These are phyloP conservation scores for Quillaja saponaria DNA, from an alignment of 306 rosid species.

Conservation along the genomic window DNA sequence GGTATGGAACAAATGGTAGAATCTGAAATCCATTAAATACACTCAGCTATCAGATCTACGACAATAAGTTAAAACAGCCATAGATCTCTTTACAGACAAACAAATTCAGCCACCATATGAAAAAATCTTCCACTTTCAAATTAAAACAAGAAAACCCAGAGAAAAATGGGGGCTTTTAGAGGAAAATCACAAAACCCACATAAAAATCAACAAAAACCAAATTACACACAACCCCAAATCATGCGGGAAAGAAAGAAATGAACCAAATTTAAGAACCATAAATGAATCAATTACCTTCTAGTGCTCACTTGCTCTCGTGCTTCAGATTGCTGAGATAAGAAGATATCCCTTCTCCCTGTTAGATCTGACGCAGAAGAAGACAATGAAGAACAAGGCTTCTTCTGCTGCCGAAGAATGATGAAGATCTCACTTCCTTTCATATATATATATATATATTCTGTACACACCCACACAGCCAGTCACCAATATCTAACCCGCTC, in stretches of 20 bases:
- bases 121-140: background rate
- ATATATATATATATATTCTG: constrained; percentile 28
- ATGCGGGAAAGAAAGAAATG: background rate
- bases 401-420: constrained; percentile 33
- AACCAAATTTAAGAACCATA: background rate
- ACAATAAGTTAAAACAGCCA: constrained; percentile 21
- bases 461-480: constrained; percentile 2
- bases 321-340: constrained; percentile 22
- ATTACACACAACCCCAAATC: background rate
- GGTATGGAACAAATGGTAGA: constrained; percentile 15
- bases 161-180: constrained; percentile 5
- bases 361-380: constrained; percentile 40
- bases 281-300: constrained; percentile 32
- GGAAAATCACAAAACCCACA: constrained; percentile 14
- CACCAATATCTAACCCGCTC: constrained; percentile 22
- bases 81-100: constrained; percentile 40
- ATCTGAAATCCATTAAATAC: constrained; percentile 15
- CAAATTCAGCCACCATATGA: constrained; percentile 2
- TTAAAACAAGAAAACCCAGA: constrained; percentile 1
- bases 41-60: constrained; percentile 42
- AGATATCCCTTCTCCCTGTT: no score
- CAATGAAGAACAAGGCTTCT: constrained; percentile 9
- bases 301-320: background rate
- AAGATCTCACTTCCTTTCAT: background rate
- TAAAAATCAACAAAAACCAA: constrained; percentile 1